Conservation (phyloP, 1,284 basidiomycete genomes). For the Sanghuangporus baumii region DNA sequence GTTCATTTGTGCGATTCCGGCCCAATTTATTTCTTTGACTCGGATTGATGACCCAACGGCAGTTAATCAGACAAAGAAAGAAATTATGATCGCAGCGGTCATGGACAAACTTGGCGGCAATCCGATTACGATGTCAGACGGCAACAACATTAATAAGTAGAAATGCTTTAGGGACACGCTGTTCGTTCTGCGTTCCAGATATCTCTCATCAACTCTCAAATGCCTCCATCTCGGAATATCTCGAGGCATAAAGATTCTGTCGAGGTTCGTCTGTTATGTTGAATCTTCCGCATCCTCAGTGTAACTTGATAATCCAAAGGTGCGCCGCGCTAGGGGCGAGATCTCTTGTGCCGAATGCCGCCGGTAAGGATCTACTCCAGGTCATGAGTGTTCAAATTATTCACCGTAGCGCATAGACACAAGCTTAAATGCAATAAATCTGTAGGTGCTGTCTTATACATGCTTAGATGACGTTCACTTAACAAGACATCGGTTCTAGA, state of each 20-base stretch:
- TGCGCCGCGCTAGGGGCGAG: slow-evolving; percentile 10
- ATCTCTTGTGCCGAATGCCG: slow-evolving; percentile 17
- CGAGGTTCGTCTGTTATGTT: background rate
- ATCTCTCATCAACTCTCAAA: background rate
- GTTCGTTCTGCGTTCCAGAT: too few relatives aligned
- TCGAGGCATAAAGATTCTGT: background rate
- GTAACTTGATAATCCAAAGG: background rate
- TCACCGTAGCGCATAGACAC: background rate
- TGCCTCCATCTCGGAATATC: background rate
- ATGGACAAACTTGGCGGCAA: too few relatives aligned
- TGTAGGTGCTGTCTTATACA: background rate
- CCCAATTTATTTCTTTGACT: too few relatives aligned
- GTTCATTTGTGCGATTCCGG: too few relatives aligned
- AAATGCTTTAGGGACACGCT: too few relatives aligned
- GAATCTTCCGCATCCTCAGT: background rate
- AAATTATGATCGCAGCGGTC: too few relatives aligned
- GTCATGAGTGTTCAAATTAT: background rate
- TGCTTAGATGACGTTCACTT: background rate
- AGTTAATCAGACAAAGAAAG: too few relatives aligned
- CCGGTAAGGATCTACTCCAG: background rate
- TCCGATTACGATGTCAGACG: too few relatives aligned
- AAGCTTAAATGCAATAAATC: slow-evolving; percentile 16
- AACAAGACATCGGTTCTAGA: background rate
- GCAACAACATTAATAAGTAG: too few relatives aligned
- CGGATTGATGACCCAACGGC: too few relatives aligned